These are phyloP conservation scores for Rubus idaeus DNA, from an alignment of 306 rosid genomes.

Conservation along the genomic window DNA sequence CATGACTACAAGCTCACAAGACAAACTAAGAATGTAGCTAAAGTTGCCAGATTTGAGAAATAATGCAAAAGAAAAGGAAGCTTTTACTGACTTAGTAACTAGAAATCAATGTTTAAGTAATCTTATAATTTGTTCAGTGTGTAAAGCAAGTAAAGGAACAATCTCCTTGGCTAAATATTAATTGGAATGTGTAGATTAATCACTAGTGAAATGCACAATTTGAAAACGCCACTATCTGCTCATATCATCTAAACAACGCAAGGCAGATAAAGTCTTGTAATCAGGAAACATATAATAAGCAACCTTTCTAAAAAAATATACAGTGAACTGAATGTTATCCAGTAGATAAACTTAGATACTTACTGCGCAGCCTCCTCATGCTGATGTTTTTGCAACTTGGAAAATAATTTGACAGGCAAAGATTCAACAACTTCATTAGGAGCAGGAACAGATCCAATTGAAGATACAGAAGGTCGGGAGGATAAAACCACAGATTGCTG, in stretches of 20 bases:
- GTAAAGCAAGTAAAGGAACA: background rate
- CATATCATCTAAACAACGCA: background rate
- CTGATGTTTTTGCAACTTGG: conserved; percentile 70
- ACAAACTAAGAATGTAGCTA: background rate
- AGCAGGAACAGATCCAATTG: conserved; percentile 97
- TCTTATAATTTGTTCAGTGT: background rate
- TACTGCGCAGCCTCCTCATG: conserved; percentile 89
- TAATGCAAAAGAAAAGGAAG: background rate
- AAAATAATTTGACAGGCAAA: conserved; percentile 78
- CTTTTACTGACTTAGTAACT: background rate
- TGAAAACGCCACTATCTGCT: background rate
- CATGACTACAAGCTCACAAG: background rate
- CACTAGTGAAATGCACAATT: background rate
- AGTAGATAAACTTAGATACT: conserved; percentile 34
- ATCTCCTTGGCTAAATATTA: background rate
- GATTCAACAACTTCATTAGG: conserved; percentile 93
- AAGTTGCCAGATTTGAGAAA: background rate
- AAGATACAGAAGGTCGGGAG: conserved; percentile 89
- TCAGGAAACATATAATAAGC: background rate
- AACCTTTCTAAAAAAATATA: background rate
- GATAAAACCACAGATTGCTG: conserved; percentile 98
- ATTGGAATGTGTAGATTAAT: background rate
- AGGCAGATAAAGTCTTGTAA: background rate
- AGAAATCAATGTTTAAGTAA: background rate
- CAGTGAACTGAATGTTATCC: conserved; percentile 5